Base-by-base conservation (phyloP, 805 yeast species). In the Ogataea salicorniae region DNA sequence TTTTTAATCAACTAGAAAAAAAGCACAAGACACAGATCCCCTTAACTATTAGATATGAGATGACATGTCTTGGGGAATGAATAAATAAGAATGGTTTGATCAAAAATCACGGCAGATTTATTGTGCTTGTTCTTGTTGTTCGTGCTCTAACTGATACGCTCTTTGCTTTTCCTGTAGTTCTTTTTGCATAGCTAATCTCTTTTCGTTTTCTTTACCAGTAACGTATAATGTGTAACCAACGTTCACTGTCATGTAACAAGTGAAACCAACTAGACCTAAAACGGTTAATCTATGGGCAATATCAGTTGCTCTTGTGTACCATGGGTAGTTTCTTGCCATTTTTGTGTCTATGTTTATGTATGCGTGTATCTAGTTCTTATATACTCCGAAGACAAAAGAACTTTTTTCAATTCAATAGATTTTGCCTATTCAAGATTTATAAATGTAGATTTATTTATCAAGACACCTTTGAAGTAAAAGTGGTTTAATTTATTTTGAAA, bases 231-330 rank as follows among this genome's bases (percentile, higher is more conserved):
- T 77, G 63, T 73, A 76, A 20, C 71, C 71, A 41, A 80, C 70
- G 48, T 81, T 81, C 31, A 74, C 76, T 11, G 72, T 57, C 74
- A 80, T 73, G 62, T 76, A 79, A 45, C 62, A 47, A 2, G 72
- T 63, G 51, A 66, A 61, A 11, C 91, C 91, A 18, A 82, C 76
- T 31, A 85, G 70, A 3, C 84, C 75, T 20, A 84, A 62, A 40
- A 85, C 90, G 0, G 88, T 81, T 49, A 84, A 64, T 68, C 92
- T 83, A 66, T 85, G 92, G 26, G 75, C 76, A 38, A 84, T 76
- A 64, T 85, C 92, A 2, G 87, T 79, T 3, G 77, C 80, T 64
- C 79, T 82, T 2, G 84, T 80, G 63, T 84, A 84, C 92, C 92
- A 85, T 41, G 91, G 87, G 61, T 78, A 77, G 58, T 72, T 71